These are phyloP conservation scores for Nigrospora sphaerica DNA, from an alignment of 2,329 filamentous ascomycete species.

Conservation along the genomic window DNA sequence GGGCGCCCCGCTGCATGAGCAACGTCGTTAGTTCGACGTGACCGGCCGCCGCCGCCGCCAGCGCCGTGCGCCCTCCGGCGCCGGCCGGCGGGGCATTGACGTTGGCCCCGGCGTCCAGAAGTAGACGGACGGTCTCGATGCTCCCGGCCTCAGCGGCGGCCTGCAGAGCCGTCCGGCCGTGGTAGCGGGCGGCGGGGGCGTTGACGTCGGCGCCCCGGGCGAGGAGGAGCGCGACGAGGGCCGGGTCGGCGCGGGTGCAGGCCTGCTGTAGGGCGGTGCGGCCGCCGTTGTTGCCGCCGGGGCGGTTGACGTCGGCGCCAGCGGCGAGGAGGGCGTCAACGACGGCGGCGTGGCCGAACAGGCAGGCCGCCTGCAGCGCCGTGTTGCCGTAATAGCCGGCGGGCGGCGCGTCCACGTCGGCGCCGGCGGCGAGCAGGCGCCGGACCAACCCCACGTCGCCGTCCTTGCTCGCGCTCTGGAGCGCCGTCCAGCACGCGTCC, in stretches of 20 bases:
- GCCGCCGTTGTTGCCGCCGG: slow-evolving; percentile 21
- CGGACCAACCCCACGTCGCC: slow-evolving; percentile 19
- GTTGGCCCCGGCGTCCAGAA: slow-evolving; percentile 19
- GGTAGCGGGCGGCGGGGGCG: slow-evolving; percentile 19
- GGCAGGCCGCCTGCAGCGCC: slow-evolving; percentile 19
- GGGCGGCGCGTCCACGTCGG: slow-evolving; percentile 17
- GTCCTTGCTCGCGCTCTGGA: slow-evolving; percentile 24
- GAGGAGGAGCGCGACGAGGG: slow-evolving; percentile 14
- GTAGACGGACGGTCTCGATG: slow-evolving; percentile 11
- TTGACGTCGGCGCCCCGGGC: slow-evolving; percentile 13
- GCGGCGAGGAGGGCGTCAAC: slow-evolving; percentile 11
- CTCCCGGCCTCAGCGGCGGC: slow-evolving; percentile 22
- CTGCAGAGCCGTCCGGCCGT: slow-evolving; percentile 28
- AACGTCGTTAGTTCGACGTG: slow-evolving; percentile 16
- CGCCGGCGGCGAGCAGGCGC: slow-evolving; percentile 15
- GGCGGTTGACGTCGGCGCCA: slow-evolving; percentile 16
- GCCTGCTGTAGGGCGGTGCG: slow-evolving; percentile 27
- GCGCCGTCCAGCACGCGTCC: slow-evolving; percentile 20
- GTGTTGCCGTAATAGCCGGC: slow-evolving; percentile 18
- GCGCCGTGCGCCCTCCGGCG: slow-evolving; percentile 28
- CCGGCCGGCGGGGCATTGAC: slow-evolving; percentile 23
- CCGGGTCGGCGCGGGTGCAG: slow-evolving; percentile 15
- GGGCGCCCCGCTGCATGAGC: slow-evolving; percentile 22
- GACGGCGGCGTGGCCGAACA: slow-evolving; percentile 13
- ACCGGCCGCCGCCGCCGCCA: slow-evolving; percentile 25